A percentile compares a stretch with the other conserved stretches of the same genome.
phyloP scores from a whole-genome alignment of 2,329 filamentous ascomycete species.

The Trichoderma afroharzianum region DNA sequence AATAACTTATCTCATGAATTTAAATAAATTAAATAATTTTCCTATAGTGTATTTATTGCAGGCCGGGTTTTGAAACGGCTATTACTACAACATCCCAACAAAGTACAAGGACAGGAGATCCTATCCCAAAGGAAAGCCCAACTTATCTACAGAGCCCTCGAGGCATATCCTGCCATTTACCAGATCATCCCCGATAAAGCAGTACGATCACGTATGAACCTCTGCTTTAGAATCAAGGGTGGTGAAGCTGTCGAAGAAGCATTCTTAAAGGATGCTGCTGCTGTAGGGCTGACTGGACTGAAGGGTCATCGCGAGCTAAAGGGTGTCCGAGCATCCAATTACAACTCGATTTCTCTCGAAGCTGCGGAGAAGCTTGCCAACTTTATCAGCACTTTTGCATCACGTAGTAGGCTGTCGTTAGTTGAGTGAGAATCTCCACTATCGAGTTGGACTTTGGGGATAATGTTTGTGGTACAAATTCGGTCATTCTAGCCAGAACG shows the following conservation, averaged over 20 bases:
- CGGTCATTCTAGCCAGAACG: no score
- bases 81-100: slow-evolving; percentile 59
- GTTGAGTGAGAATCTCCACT: no score
- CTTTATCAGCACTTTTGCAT: slow-evolving; percentile 57
- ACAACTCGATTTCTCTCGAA: slow-evolving; percentile 74
- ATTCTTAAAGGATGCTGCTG: slow-evolving; percentile 59
- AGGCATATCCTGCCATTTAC: slow-evolving; percentile 69
- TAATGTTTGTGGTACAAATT: no score
- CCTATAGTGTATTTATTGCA: slow-evolving; percentile 71
- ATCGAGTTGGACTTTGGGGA: no score
- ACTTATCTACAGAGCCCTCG: slow-evolving; percentile 74
- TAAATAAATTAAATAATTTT: neutral
- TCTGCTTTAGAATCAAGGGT: slow-evolving; percentile 72
- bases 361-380: slow-evolving; percentile 64
- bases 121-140: slow-evolving; percentile 71
- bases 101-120: slow-evolving; percentile 72
- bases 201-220: slow-evolving; percentile 86
- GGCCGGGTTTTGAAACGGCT: slow-evolving; percentile 80
- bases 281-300: slow-evolving; percentile 67
- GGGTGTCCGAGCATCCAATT: slow-evolving; percentile 82
- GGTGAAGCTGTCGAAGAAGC: slow-evolving; percentile 69
- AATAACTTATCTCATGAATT: neutral
- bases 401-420: no score
- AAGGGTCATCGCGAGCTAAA: slow-evolving; percentile 82
- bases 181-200: slow-evolving; percentile 70